phyloP scores from a whole-genome alignment of 768 basidiomycete species.

The Agaricus subrufescens region DNA sequence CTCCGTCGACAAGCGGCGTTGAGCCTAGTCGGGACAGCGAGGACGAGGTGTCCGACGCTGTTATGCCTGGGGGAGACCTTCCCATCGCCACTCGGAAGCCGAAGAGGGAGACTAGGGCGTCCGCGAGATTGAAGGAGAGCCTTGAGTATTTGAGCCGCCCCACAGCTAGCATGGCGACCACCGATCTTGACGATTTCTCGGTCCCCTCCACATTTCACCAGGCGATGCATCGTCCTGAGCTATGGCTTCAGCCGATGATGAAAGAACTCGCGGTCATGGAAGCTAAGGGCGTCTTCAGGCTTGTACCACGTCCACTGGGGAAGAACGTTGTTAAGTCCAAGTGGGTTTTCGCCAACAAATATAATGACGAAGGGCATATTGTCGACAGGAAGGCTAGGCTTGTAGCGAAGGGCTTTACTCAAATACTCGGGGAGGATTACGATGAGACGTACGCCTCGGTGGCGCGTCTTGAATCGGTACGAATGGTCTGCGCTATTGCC shows the following conservation, averaged over 20 bases:
- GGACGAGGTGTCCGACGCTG: too few species aligned
- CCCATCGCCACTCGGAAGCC: too few species aligned
- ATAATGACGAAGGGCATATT: constrained; percentile 11
- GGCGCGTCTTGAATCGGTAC: too few species aligned
- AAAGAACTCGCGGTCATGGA: not conserved
- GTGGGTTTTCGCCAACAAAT: constrained; percentile 10
- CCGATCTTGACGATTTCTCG: rapidly evolving
- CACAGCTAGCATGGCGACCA: too few species aligned
- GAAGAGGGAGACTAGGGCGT: too few species aligned
- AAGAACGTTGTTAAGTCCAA: constrained; percentile 10
- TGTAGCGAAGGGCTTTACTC: constrained; percentile 14
- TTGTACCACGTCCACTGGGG: constrained; percentile 7
- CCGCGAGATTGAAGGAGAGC: too few species aligned
- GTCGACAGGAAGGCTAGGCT: constrained; percentile 12
- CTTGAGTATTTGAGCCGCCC: too few species aligned
- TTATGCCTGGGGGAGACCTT: too few species aligned
- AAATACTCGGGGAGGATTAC: constrained; percentile 14
- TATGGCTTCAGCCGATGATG: constrained; percentile 4
- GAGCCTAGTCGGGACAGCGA: too few species aligned
- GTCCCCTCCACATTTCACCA: not conserved
- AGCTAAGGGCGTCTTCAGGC: constrained; percentile 24
- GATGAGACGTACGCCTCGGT: constrained; percentile 15
- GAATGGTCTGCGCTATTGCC: too few species aligned
- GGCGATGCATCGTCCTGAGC: constrained; percentile 4
- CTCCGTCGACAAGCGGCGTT: too few species aligned